phyloP scores from a whole-genome alignment of 257 asterid genomes.

The Solanum acaule region DNA sequence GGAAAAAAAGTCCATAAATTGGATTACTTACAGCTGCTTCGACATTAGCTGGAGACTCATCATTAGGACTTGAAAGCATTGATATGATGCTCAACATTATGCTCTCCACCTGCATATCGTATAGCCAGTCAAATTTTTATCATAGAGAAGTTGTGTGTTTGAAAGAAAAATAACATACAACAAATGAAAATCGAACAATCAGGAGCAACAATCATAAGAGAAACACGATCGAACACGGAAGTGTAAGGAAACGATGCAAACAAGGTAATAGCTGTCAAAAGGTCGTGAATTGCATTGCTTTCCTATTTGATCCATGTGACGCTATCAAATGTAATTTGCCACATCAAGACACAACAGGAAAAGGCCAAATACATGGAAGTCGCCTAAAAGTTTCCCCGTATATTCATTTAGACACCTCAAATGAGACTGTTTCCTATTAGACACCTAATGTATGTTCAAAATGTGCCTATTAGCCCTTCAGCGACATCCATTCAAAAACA shows the following conservation, averaged over 20 bases:
- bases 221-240: neutral
- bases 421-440: no score
- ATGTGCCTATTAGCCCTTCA: neutral
- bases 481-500: neutral
- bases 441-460: no score
- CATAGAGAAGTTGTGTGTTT: neutral
- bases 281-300: neutral
- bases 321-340: neutral
- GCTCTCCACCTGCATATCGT: slow-evolving; percentile 84
- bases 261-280: neutral
- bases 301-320: neutral
- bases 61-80: neutral
- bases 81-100: slow-evolving; percentile 32
- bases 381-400: neutral
- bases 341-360: neutral
- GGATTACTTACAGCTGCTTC: neutral
- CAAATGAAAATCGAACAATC: neutral
- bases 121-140: slow-evolving; percentile 1
- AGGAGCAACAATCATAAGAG: neutral
- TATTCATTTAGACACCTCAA: neutral
- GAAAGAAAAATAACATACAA: neutral
- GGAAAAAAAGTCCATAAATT: no score
- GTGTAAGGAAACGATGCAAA: neutral
- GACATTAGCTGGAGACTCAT: neutral
- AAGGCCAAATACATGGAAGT: neutral